Percentiles rank a stretch among this genome's conserved stretches.
Evolutionary conservation across 2,329 filamentous ascomycete genomes (phyloP).

Genomic region (Colletotrichum chrysophilum): DNA sequence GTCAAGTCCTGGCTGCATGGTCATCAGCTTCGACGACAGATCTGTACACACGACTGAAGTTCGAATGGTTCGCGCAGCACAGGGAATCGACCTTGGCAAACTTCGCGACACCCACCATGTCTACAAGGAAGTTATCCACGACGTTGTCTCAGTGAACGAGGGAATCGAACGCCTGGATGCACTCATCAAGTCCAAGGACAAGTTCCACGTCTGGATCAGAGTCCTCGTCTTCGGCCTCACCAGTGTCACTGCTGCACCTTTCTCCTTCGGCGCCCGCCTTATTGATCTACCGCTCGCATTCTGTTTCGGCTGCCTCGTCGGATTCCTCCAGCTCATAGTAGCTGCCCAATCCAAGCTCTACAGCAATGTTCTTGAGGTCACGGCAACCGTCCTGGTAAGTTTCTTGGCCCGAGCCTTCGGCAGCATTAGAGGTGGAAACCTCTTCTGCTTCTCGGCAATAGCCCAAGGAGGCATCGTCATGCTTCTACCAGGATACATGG

Average conservation of each 20-base stretch:
- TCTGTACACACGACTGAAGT: slow-evolving; percentile 71
- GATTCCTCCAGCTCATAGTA: slow-evolving; percentile 72
- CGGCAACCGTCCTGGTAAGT: slow-evolving; percentile 64
- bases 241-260: slow-evolving; percentile 74
- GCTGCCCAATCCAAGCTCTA: slow-evolving; percentile 73
- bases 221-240: slow-evolving; percentile 76
- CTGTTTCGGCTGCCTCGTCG: slow-evolving; percentile 72
- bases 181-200: slow-evolving; percentile 59
- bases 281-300: slow-evolving; percentile 78
- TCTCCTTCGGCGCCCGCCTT: slow-evolving; percentile 73
- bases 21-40: slow-evolving; percentile 83
- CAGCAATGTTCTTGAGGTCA: slow-evolving; percentile 69
- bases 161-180: slow-evolving; percentile 58
- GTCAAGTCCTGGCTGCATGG: slow-evolving; percentile 78
- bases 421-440: slow-evolving; percentile 53
- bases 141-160: slow-evolving; percentile 62
- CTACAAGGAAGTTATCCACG: slow-evolving; percentile 70
- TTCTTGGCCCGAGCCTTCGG: slow-evolving; percentile 69
- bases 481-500: slow-evolving; percentile 69
- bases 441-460: slow-evolving; percentile 71
- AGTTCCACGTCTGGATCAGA: slow-evolving; percentile 56
- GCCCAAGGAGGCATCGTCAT: slow-evolving; percentile 70
- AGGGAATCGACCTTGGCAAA: slow-evolving; percentile 66
- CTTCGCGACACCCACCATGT: slow-evolving; percentile 65
- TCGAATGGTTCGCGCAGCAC: slow-evolving; percentile 63